Conservation (phyloP, 1,284 basidiomycete genomes). For the Apiotrichum veenhuisii region DNA sequence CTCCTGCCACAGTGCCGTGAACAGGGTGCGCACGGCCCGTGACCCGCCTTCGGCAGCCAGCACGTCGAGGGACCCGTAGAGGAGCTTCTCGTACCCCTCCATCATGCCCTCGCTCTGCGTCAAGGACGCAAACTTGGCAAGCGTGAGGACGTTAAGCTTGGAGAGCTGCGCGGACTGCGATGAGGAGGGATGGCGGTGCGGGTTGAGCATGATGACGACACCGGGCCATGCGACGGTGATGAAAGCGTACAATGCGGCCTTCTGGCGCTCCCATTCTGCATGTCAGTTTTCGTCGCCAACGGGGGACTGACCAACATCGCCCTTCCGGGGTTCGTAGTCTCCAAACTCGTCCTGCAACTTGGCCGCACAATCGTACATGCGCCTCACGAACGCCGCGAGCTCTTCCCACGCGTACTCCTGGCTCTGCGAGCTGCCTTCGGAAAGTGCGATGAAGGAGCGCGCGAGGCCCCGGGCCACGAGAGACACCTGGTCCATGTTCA, state of each 20-base stretch:
- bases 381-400: constrained; percentile 19
- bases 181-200: constrained; percentile 3
- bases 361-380: constrained; percentile 13
- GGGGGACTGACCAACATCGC: constrained; percentile 1
- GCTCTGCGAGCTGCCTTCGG: constrained; percentile 18
- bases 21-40: constrained; percentile 1
- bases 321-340: background rate
- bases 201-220: constrained; percentile 21
- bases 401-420: constrained; percentile 19
- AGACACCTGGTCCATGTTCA: background rate
- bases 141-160: constrained; percentile 16
- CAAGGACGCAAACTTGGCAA: constrained; percentile 25
- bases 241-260: constrained; percentile 26
- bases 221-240: constrained; percentile 21
- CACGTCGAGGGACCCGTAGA: constrained; percentile 36
- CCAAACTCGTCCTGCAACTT: constrained; percentile 6
- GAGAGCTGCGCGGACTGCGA: constrained; percentile 12
- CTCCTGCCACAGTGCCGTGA: constrained; percentile 2
- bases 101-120: constrained; percentile 14
- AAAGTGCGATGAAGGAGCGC: constrained; percentile 17
- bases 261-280: constrained; percentile 23
- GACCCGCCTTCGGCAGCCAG: constrained; percentile 20
- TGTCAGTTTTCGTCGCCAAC: background rate
- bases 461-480: constrained; percentile 16
- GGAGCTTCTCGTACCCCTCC: constrained; percentile 27